Conservation (phyloP, 129 eudicot genomes). For the Pulicaria dysenterica region DNA sequence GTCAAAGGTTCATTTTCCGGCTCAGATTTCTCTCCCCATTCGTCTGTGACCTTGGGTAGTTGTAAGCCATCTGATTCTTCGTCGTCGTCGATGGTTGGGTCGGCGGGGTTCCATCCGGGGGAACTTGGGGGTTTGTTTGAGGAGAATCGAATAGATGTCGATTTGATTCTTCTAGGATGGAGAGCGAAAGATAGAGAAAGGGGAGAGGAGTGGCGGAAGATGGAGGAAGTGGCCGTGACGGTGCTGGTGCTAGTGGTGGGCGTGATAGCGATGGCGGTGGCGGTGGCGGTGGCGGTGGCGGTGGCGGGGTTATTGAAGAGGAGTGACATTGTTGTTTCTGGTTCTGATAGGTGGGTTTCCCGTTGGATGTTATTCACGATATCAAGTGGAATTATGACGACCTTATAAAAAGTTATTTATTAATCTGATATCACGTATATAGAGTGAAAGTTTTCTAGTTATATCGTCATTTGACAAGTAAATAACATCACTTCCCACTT, state of each 20-base stretch:
- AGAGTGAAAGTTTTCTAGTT: too few species aligned
- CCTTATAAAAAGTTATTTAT: too few species aligned
- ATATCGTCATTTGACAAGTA: too few species aligned
- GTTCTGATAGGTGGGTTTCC: constrained; percentile 12
- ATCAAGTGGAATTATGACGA: too few species aligned
- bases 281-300: too few species aligned
- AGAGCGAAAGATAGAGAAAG: constrained; percentile 20
- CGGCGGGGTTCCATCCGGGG: constrained; percentile 39
- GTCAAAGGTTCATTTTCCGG: constrained; percentile 63
- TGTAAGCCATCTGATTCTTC: constrained; percentile 42
- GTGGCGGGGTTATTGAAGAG: constrained; percentile 29
- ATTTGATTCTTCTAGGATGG: constrained; percentile 23
- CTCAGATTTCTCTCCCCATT: constrained; percentile 91
- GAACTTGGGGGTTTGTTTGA: constrained; percentile 41
- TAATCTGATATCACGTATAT: too few species aligned
- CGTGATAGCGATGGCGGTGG: constrained; percentile 24
- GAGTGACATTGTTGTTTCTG: constrained; percentile 41
- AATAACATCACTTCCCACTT: too few species aligned
- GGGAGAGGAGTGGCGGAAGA: constrained; percentile 15
- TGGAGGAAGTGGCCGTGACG: constrained; percentile 12
- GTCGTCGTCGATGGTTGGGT: constrained; percentile 47
- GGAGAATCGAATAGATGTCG: constrained; percentile 22
- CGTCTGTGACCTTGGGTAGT: constrained; percentile 43
- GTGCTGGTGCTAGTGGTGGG: constrained; percentile 22
- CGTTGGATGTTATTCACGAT: constrained; percentile 3